phyloP scores from a whole-genome alignment of 768 basidiomycete species.

The Galerina marginata region DNA sequence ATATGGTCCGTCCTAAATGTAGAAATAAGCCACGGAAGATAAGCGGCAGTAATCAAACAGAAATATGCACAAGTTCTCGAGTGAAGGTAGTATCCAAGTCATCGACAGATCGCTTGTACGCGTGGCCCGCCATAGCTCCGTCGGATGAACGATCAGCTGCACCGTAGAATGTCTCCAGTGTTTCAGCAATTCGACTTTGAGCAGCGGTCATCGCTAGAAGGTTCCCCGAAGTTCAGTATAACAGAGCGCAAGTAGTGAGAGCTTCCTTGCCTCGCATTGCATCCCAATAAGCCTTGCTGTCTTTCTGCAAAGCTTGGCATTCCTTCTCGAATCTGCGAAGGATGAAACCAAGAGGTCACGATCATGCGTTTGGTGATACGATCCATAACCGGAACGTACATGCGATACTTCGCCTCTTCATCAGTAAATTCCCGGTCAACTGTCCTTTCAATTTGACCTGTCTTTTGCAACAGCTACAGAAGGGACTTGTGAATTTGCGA shows the following conservation, averaged over 20 bases:
- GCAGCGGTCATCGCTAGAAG: slow-evolving; percentile 88
- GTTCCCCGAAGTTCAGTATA: neutral
- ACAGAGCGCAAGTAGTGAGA: neutral
- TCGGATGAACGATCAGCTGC: slow-evolving; percentile 84
- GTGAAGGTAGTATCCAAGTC: slow-evolving; percentile 88
- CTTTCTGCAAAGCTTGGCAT: slow-evolving; percentile 90
- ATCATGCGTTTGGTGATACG: neutral
- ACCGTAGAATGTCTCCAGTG: slow-evolving; percentile 90
- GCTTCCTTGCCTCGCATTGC: slow-evolving; percentile 80
- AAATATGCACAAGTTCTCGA: slow-evolving; percentile 75
- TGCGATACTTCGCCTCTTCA: slow-evolving; percentile 89
- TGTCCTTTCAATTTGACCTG: slow-evolving; percentile 96
- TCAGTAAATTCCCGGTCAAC: slow-evolving; percentile 93
- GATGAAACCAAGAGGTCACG: slow-evolving; percentile 5
- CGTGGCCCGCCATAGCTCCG: slow-evolving; percentile 95
- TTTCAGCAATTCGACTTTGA: slow-evolving; percentile 93
- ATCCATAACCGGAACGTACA: slow-evolving; percentile 54
- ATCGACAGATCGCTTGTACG: slow-evolving; percentile 94
- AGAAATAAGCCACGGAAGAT: neutral
- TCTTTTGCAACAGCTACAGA: slow-evolving; percentile 90
- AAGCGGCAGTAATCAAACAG: neutral
- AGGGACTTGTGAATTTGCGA: slow-evolving; percentile 19
- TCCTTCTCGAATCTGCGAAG: slow-evolving; percentile 90
- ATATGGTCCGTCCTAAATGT: slow-evolving; percentile 84
- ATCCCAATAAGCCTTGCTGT: slow-evolving; percentile 93